A percentile compares a stretch with the other conserved stretches of the same genome.
phyloP scores from a whole-genome alignment of 371 early-diverging fungal genomes.

The Dichotomocladium elegans region DNA sequence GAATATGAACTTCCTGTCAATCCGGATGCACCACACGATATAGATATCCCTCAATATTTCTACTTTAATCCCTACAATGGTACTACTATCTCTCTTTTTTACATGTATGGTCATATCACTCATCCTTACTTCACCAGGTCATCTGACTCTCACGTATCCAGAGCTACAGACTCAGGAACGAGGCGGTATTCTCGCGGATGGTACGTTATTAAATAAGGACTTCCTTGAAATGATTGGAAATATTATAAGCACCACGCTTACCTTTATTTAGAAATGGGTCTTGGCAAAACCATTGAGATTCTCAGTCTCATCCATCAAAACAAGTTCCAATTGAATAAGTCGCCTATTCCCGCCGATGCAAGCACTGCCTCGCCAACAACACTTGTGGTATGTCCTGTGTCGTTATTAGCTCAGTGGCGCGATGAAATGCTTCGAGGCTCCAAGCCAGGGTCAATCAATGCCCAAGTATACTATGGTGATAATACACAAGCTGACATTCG shows the following conservation, averaged over 20 bases:
- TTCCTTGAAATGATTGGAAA: too few species aligned
- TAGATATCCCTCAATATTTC: constrained; percentile 26
- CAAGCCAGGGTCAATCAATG: constrained; percentile 30
- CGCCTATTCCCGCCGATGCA: constrained; percentile 5
- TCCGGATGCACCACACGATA: not conserved
- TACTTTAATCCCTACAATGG: constrained; percentile 66
- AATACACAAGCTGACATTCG: constrained; percentile 9
- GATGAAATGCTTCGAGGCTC: constrained; percentile 59
- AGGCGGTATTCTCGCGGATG: constrained; percentile 76
- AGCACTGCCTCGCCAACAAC: constrained; percentile 45
- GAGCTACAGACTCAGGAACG: constrained; percentile 46
- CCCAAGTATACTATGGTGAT: constrained; percentile 59
- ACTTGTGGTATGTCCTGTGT: constrained; percentile 68
- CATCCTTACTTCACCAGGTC: constrained; percentile 17
- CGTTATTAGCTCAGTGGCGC: constrained; percentile 70
- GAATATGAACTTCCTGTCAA: constrained; percentile 44
- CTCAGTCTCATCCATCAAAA: constrained; percentile 65
- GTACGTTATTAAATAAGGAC: constrained; percentile 15
- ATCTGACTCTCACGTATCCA: constrained; percentile 53
- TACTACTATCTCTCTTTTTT: not conserved
- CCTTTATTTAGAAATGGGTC: constrained; percentile 74
- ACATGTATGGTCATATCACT: not conserved
- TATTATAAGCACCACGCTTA: too few species aligned
- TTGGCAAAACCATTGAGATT: constrained; percentile 87
- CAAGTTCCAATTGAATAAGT: constrained; percentile 7